Conservation (phyloP, 192 early-diverging fungal species). For the Coemansia sp. region DNA sequence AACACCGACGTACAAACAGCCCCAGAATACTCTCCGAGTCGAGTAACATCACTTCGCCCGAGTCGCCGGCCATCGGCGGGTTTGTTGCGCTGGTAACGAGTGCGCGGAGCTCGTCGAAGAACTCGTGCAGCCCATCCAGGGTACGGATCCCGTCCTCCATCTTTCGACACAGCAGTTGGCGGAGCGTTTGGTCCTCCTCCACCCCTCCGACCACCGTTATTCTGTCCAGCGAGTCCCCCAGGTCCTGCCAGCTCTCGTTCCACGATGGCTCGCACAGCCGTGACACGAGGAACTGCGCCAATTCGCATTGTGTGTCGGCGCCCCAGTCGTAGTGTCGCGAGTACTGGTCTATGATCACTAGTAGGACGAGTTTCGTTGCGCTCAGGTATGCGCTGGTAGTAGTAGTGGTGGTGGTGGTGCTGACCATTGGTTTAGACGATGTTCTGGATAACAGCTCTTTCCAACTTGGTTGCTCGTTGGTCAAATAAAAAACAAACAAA, state of each 20-base stretch:
- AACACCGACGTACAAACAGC: slow-evolving; percentile 46
- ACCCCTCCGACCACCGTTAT: not conserved
- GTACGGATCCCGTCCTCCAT: slow-evolving; percentile 15
- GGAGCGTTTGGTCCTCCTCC: slow-evolving; percentile 16
- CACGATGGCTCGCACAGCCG: slow-evolving; percentile 24
- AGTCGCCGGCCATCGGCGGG: slow-evolving; percentile 5
- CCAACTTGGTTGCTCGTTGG: not conserved
- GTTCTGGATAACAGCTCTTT: not conserved
- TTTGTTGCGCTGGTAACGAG: slow-evolving; percentile 12
- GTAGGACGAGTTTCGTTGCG: slow-evolving; percentile 35
- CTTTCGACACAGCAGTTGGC: slow-evolving; percentile 6
- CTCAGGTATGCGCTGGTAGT: slow-evolving; percentile 29
- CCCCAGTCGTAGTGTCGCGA: slow-evolving; percentile 50
- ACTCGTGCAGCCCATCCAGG: slow-evolving; percentile 30
- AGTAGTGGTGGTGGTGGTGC: not conserved
- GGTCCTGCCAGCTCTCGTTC: slow-evolving; percentile 5
- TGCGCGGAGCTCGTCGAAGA: slow-evolving; percentile 28
- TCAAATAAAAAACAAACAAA: not conserved
- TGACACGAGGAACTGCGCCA: slow-evolving; percentile 27
- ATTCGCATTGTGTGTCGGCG: slow-evolving; percentile 24
- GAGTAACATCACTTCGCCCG: slow-evolving; percentile 16
- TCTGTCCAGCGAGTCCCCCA: slow-evolving; percentile 1
- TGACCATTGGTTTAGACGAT: not conserved
- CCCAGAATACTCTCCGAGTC: slow-evolving; percentile 53
- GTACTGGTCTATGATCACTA: slow-evolving; percentile 43